Evolutionary conservation across 441 rosid genomes (phyloP).

Genomic region (Pelargonium cotyledonis): DNA sequence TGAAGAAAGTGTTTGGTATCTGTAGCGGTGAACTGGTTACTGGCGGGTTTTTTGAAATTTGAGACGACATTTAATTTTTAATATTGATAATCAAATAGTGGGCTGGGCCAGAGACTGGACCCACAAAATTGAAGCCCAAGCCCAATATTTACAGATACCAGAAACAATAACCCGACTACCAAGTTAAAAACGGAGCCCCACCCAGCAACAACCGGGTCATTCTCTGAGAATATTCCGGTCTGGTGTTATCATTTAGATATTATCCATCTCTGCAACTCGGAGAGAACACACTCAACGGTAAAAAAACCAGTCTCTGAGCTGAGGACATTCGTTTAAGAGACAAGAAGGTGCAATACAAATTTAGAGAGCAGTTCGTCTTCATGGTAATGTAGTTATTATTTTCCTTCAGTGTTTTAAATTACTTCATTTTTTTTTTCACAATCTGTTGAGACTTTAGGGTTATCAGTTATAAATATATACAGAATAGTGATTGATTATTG

Average conservation of each 20-base stretch:
- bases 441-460: not conserved
- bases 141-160: no score
- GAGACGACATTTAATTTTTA: not conserved
- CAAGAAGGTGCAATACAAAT: not conserved
- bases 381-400: not conserved
- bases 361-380: not conserved
- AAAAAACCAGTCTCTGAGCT: not conserved
- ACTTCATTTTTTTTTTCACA: not conserved
- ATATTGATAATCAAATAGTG: no score
- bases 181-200: not conserved
- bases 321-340: not conserved
- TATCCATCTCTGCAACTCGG: not conserved
- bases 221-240: not conserved
- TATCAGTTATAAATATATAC: not conserved
- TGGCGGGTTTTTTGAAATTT: constrained; percentile 5
- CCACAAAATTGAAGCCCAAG: no score
- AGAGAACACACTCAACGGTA: constrained; percentile 1
- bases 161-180: no score
- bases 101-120: no score
- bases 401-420: not conserved
- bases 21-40: constrained; percentile 1
- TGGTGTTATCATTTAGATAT: not conserved
- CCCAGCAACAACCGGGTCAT: not conserved
- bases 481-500: not conserved
- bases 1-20: not conserved